phyloP scores from a whole-genome alignment of 371 early-diverging fungal species.

The Conidiobolus incongruus region DNA sequence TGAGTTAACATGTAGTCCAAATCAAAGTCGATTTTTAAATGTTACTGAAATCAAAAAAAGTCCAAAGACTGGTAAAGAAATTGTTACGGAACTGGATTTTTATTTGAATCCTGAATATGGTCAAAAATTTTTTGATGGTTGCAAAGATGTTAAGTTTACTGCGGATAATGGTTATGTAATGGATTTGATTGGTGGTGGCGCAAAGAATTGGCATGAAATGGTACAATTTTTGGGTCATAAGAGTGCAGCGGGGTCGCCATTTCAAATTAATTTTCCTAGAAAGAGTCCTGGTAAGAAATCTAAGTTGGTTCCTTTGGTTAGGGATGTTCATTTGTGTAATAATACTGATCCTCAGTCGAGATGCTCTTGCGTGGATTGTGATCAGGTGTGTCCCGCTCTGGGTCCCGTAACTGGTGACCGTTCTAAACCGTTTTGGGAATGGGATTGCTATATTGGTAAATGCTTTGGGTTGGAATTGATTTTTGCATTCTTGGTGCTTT shows the following conservation, averaged over 20 bases:
- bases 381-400: conserved; percentile 25
- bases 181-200: conserved; percentile 55
- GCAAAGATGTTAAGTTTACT: conserved; percentile 52
- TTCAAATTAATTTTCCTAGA: conserved; percentile 38
- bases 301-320: conserved; percentile 15
- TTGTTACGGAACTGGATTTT: conserved; percentile 26
- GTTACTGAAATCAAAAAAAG: conserved; percentile 18
- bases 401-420: conserved; percentile 21
- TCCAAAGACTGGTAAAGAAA: conserved; percentile 8
- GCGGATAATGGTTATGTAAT: conserved; percentile 41
- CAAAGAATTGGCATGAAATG: conserved; percentile 39
- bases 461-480: no score
- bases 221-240: conserved; percentile 35
- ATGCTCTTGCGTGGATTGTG: conserved; percentile 54
- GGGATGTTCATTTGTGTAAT: conserved; percentile 24
- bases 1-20: conserved; percentile 40
- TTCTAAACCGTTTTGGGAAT: no score
- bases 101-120: conserved; percentile 35
- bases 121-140: conserved; percentile 36
- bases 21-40: conserved; percentile 46
- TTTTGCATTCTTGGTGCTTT: no score
- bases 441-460: no score
- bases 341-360: conserved; percentile 26
- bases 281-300: conserved; percentile 7
- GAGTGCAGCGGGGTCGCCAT: conserved; percentile 36